These are phyloP conservation scores for Eucalyptus brandiana DNA, from an alignment of 345 rosid species.

Conservation along the genomic window DNA sequence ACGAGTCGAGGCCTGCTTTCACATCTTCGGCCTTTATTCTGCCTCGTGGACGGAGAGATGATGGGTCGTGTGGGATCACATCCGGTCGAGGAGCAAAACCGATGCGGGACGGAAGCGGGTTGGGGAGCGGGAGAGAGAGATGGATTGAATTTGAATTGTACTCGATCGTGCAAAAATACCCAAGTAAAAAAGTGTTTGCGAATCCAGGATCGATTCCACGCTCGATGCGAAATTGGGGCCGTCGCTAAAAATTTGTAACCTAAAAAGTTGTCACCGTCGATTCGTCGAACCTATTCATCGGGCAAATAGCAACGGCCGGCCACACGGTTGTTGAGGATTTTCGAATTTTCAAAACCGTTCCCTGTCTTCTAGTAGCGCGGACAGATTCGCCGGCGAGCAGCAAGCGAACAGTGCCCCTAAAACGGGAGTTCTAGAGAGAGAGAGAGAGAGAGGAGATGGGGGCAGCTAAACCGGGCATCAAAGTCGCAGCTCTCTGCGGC, in stretches of 20 bases:
- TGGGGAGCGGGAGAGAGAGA: no score
- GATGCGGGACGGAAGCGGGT: no score
- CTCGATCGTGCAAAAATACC: no score
- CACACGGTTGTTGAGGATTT: neutral
- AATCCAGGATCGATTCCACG: no score
- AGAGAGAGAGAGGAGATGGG: slow-evolving; percentile 2
- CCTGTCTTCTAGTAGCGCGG: neutral
- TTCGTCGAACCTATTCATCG: no score
- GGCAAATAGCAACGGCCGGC: no score
- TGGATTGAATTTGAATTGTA: no score
- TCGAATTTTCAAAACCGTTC: neutral
- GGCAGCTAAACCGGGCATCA: slow-evolving; percentile 24
- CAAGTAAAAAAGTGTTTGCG: no score
- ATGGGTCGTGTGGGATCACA: neutral
- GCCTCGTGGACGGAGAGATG: neutral
- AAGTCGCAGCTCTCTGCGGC: slow-evolving; percentile 70
- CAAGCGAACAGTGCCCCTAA: neutral
- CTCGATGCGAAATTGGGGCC: no score
- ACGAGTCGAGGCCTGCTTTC: neutral
- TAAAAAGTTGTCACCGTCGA: no score
- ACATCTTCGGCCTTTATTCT: neutral
- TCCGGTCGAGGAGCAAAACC: no score
- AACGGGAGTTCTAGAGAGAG: neutral
- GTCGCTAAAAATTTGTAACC: no score
- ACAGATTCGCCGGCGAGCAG: neutral